Conservation (phyloP, 1,284 basidiomycete species). For the Trichosporon inkin region DNA sequence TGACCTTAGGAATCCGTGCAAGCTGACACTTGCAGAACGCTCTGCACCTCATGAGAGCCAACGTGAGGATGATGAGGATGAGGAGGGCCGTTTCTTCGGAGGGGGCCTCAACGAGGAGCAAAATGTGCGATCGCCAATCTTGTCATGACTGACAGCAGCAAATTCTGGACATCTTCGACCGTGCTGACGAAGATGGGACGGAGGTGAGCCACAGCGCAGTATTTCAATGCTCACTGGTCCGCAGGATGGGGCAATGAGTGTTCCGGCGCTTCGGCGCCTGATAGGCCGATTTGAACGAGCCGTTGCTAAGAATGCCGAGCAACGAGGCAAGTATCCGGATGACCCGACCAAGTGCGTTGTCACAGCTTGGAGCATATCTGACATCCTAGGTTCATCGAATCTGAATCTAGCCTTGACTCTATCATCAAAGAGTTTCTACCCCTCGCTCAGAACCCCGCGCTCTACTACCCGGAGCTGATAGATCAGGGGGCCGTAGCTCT, state of each 20-base stretch:
- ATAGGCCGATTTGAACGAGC: conserved; percentile 80
- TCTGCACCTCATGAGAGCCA: background rate
- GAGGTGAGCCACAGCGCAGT: conserved; percentile 54
- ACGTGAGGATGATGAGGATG: conserved; percentile 74
- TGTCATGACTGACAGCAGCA: conserved; percentile 30
- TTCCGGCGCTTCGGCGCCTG: conserved; percentile 67
- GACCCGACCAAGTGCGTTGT: conserved; percentile 76
- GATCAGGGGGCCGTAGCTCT: conserved; percentile 63
- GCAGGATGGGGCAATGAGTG: conserved; percentile 52
- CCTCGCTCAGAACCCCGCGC: conserved; percentile 76
- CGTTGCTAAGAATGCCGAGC: conserved; percentile 88
- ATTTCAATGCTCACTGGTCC: background rate
- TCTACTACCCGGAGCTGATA: conserved; percentile 86
- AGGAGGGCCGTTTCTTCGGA: conserved; percentile 87
- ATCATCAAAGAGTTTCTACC: conserved; percentile 80
- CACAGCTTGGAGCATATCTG: background rate
- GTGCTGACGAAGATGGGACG: conserved; percentile 59
- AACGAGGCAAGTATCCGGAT: conserved; percentile 82
- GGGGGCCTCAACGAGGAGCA: conserved; percentile 85
- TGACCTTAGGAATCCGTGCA: background rate
- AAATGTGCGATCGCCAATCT: conserved; percentile 61
- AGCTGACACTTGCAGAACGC: background rate
- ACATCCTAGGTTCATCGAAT: conserved; percentile 83
- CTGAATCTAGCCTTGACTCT: conserved; percentile 87
- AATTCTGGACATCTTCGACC: conserved; percentile 70